Conservation (phyloP, 108 stramenopile species). For the Pseudonitzschia delicatissima region DNA sequence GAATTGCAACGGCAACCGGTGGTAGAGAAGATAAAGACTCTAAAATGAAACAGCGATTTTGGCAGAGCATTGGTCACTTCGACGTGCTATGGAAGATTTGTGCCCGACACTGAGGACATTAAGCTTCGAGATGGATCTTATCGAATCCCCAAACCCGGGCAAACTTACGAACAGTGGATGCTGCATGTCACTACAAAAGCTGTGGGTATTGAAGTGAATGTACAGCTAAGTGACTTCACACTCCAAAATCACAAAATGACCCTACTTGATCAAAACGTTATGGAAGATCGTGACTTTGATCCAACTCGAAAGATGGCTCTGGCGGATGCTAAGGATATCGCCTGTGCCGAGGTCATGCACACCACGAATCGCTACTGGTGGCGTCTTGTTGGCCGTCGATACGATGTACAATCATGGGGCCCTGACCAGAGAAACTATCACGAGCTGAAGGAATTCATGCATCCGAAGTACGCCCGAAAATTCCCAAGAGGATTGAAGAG, state of each 20-base stretch:
- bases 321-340: constrained; percentile 73
- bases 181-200: constrained; percentile 93
- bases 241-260: constrained; percentile 98
- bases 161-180: constrained; percentile 97
- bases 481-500: constrained; percentile 68
- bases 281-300: constrained; percentile 88
- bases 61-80: constrained; percentile 92
- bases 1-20: constrained; percentile 94
- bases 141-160: constrained; percentile 71
- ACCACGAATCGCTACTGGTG: constrained; percentile 94
- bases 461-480: constrained; percentile 68
- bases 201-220: constrained; percentile 95
- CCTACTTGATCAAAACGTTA: constrained; percentile 85
- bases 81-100: constrained; percentile 93
- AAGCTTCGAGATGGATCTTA: constrained; percentile 89
- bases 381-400: constrained; percentile 93
- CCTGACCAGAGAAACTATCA: constrained; percentile 88
- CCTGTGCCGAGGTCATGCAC: constrained; percentile 97
- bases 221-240: constrained; percentile 97
- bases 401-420: constrained; percentile 94
- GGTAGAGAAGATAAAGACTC: constrained; percentile 55
- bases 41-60: constrained; percentile 80
- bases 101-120: constrained; percentile 95
- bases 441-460: constrained; percentile 66
- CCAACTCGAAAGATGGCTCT: constrained; percentile 53